Evolutionary conservation across 78 protist species (phyloP), one percentile per base, ranked within the genome.

Genomic region (Acrasis kona): DNA sequence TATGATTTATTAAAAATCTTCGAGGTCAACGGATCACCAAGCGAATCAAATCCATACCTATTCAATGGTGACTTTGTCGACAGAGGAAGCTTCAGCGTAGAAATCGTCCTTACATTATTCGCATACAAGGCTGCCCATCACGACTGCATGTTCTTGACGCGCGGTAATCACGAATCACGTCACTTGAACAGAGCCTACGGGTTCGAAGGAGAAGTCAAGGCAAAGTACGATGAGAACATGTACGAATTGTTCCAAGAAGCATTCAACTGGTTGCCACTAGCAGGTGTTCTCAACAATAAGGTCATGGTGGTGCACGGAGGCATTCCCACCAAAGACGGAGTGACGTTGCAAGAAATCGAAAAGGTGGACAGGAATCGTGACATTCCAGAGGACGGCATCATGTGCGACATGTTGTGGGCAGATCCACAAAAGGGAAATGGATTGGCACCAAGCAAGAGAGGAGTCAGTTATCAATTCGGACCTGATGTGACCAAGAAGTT

Each of bases 141-240:
- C 36, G 41, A 87, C 68, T 77, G 68, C 39, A 73, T 93, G 87
- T 79, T 73, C 80, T 41, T 85, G 12, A 78, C 91, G 3, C 86
- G 97, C 5, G 97, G 98, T 40, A 95, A 94, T 81, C 98, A 95
- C 79, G 98, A 95, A 78, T 61, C 87, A 3, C 57, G 3, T 35
- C 77, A 80, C 41, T 67, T 88, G 90, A 95, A 92, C 90, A 65
- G 85, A 61, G 80, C 89, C 83, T 92, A 95, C 70, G 98, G 98
- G 37, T 94, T 94, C 79, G 89, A 84, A 29, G 96, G 96, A 19
- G 98, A 94, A 73, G 98, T 92, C 38, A 75, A 82, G 41, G 82
- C 30, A 29, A 12, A 19, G 7, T 67, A 78, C 66, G 65, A 64
- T 10, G 86, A 82, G 3, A 50, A 37, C 61, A 64, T 83, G 57